phyloP scores from a whole-genome alignment of 495 filamentous ascomycete genomes.

The Neurospora sp. region DNA sequence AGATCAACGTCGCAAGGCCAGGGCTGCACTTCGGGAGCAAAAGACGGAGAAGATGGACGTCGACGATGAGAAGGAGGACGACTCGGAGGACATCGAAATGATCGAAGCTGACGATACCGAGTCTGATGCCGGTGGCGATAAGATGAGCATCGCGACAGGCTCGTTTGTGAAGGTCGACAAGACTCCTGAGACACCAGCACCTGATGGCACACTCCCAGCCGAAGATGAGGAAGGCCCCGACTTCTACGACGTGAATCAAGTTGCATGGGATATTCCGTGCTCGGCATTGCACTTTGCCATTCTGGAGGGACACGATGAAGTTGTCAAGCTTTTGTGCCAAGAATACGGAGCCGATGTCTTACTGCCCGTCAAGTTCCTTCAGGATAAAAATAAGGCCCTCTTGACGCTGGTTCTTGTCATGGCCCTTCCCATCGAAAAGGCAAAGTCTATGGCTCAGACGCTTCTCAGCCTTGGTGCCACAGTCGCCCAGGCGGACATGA shows the following conservation, averaged over 20 bases:
- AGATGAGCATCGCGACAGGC: constrained; percentile 41
- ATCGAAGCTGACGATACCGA: constrained; percentile 31
- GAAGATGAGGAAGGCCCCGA: constrained; percentile 58
- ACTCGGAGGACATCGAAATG: constrained; percentile 26
- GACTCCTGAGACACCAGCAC: constrained; percentile 21
- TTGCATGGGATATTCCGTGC: constrained; percentile 63
- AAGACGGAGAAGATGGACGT: constrained; percentile 11
- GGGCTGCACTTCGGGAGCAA: constrained; percentile 8
- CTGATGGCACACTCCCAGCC: constrained; percentile 29
- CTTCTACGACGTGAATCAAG: constrained; percentile 63
- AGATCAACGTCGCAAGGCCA: constrained; percentile 35
- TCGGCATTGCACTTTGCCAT: constrained; percentile 73
- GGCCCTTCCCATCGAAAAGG: constrained; percentile 48
- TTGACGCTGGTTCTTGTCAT: constrained; percentile 53
- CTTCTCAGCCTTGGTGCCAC: constrained; percentile 64
- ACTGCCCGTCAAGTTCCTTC: constrained; percentile 53
- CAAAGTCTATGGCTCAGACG: constrained; percentile 46
- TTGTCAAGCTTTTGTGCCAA: constrained; percentile 58
- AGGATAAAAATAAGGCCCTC: constrained; percentile 41
- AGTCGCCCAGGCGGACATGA: constrained; percentile 57
- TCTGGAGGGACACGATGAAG: constrained; percentile 52
- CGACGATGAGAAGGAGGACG: constrained; percentile 13
- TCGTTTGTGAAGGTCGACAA: constrained; percentile 59
- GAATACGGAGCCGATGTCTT: constrained; percentile 65
- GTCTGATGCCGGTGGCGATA: constrained; percentile 22